Base-by-base conservation (phyloP, 768 basidiomycete species). In the Kwoniella mangroviensis region DNA sequence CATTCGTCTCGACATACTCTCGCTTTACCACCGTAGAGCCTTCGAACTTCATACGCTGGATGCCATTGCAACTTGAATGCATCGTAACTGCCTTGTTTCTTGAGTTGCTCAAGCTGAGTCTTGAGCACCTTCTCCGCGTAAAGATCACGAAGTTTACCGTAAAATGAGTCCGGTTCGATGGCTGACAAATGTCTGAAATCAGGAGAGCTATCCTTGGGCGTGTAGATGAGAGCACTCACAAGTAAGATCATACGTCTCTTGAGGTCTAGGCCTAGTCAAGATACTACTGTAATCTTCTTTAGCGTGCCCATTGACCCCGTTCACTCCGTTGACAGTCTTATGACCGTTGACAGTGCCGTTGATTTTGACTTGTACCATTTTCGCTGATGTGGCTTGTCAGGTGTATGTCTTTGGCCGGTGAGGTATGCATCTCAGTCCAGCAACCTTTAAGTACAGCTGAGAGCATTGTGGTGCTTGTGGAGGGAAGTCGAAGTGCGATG, bases 11-110 rank as follows among this genome's bases (percentile, higher is more conserved):
- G 34, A 34, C 70, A 51, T 60, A 76, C 75, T 45, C 70, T 57
- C 24, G 64, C 42, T 41, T 66, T 66, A 1, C 51, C 75, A 2
- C 71, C 68, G 4, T 66, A 45, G 10, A 72, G 40, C 15, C 73
- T 59, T 7, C 69, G 49, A 19, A 75, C 65, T 45, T 77, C 73
- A 52, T 77, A 77, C 21, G 65, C 68, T 10, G 73, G 71, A 40
- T 77, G 75, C 73, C 73, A 75, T 40, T 71, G 28, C 49, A 77
- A 53, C 28, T 72, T 65, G 69, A 77, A 77, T 6, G 75, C 73
- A 55, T 73, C 69, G 61, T 74, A 75, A 56, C 71, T 73, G 2
- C 75, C 75, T 58, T 72, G 71, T 57, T 77, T 73, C 55, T 71
- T 72, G 34, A 77, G 28, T 54, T 75, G 75, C 34, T 72, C 71